Base-by-base conservation (phyloP, 2,329 filamentous ascomycete genomes). In the Pseudovirgaria hyperparasitica region DNA sequence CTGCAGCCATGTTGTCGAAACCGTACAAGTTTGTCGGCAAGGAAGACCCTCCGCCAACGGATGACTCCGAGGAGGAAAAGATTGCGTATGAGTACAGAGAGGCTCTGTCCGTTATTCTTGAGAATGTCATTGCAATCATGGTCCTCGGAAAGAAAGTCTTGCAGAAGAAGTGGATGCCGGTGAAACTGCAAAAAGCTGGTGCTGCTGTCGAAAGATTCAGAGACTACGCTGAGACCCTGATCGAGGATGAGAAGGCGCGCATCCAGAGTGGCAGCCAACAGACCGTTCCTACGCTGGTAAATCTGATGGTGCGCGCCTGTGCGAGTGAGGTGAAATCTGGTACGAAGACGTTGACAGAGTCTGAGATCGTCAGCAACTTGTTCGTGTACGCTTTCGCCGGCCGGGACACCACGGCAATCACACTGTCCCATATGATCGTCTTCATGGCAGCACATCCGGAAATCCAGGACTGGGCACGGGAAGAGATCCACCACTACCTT, bases 321-420 rank as follows among this genome's bases (percentile, higher is more conserved):
- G 27, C 27, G 13, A 23, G 22, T 5, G 28, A 29, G 14, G 16
- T 22, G 19, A 31, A 19, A 14, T 9, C 2, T 18, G 26, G n/a
- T 8, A 30, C 27, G 10, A 30, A 32, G 24, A 31, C 28, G 6
- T 27, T 38, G 10, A 34, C 36, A 4, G 28, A 36, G 5, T 45
- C 45, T 21, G 63, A 69, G 31, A 57, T 69, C 5, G 59, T 60
- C 21, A 60, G 63, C 13, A 67, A 67, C 22, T 40, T 65, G 24
- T 64, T 63, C 28, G 46, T 60, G 3, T 55, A 64, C 36, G 63
- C 58, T 19, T 48, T 67, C 25, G 64, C 64, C 0, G 65, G 64
- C 1, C 61, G 65, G 30, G 63, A 70, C 32, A 66, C 64, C 0
- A 63, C 61, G 0, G 57, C 63, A 1, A 53, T 60, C 13, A 55